Evolutionary conservation across 2,329 filamentous ascomycete species (phyloP).

Genomic region (Reticulascus tulasneorum): DNA sequence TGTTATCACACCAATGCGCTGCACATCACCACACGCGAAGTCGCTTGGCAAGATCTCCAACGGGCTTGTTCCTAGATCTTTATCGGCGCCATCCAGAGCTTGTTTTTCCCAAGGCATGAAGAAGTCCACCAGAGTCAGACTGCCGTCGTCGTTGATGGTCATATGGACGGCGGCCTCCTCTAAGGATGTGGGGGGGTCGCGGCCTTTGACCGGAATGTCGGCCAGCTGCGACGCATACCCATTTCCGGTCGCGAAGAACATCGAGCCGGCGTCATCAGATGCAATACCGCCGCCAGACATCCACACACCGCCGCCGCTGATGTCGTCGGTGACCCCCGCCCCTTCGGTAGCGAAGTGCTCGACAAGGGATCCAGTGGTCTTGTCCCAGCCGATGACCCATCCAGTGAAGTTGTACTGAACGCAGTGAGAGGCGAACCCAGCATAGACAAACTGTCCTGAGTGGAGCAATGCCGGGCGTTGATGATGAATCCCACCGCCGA

Average conservation of each 20-base stretch:
- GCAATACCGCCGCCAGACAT: constrained; percentile 36
- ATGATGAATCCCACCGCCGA: constrained; percentile 47
- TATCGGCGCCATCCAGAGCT: constrained; percentile 44
- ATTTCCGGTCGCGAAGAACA: constrained; percentile 35
- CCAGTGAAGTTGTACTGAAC: constrained; percentile 54
- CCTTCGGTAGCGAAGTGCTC: constrained; percentile 38
- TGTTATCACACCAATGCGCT: constrained; percentile 44
- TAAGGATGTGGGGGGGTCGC: constrained; percentile 33
- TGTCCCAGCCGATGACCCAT: constrained; percentile 46
- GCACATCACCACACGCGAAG: constrained; percentile 39
- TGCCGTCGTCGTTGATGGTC: constrained; percentile 34
- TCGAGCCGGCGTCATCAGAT: constrained; percentile 33
- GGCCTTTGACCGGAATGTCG: constrained; percentile 33
- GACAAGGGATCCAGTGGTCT: constrained; percentile 31
- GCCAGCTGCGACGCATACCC: constrained; percentile 35
- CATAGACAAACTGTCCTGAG: constrained; percentile 43
- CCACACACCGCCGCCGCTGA: constrained; percentile 40
- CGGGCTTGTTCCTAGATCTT: constrained; percentile 44
- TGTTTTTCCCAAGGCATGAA: constrained; percentile 52
- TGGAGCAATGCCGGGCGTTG: constrained; percentile 46
- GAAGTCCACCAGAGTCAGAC: constrained; percentile 44
- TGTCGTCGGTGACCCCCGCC: constrained; percentile 30
- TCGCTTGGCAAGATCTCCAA: constrained; percentile 39
- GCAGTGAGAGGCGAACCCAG: constrained; percentile 52
- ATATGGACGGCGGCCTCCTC: constrained; percentile 44